A percentile compares a stretch with the other conserved stretches of the same genome.
phyloP scores from a whole-genome alignment of 257 asterid species.

The Gardenia jasminoides region DNA sequence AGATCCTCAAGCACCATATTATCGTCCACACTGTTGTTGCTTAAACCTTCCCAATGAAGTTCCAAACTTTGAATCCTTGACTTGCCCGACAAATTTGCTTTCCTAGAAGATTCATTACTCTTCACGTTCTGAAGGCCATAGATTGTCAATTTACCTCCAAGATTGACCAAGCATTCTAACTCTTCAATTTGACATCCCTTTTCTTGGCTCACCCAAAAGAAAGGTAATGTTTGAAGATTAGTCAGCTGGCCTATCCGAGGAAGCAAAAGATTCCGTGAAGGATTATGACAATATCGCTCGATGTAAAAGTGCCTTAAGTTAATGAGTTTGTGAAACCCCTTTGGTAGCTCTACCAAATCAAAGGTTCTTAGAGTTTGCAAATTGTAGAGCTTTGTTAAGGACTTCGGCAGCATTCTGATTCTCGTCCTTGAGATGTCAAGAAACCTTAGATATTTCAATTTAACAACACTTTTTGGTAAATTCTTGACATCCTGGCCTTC shows the following conservation, averaged over 20 bases:
- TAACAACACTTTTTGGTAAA: no score
- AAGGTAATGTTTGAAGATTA: conserved; percentile 18
- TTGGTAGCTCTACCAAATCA: no score
- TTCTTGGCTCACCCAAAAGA: conserved; percentile 9
- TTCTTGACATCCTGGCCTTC: no score
- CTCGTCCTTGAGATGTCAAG: no score
- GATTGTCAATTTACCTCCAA: conserved; percentile 17
- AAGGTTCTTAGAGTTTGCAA: no score
- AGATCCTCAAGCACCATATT: conserved; percentile 20
- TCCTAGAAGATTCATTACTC: conserved; percentile 9
- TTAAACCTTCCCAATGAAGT: background rate
- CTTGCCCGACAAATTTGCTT: conserved; percentile 18
- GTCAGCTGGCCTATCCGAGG: conserved; percentile 18
- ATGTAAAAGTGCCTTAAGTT: no score
- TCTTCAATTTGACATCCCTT: conserved; percentile 22
- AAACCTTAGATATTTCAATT: no score
- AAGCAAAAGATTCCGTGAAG: background rate
- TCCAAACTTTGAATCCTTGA: conserved; percentile 3
- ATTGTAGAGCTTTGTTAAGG: no score
- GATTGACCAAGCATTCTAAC: conserved; percentile 17
- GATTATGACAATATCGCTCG: background rate
- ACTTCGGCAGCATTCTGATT: no score
- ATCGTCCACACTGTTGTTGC: background rate
- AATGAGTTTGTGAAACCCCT: no score
- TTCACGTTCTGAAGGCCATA: conserved; percentile 16